Conservation (phyloP, 73 alveolate genomes). For the Diophrys sp. region DNA sequence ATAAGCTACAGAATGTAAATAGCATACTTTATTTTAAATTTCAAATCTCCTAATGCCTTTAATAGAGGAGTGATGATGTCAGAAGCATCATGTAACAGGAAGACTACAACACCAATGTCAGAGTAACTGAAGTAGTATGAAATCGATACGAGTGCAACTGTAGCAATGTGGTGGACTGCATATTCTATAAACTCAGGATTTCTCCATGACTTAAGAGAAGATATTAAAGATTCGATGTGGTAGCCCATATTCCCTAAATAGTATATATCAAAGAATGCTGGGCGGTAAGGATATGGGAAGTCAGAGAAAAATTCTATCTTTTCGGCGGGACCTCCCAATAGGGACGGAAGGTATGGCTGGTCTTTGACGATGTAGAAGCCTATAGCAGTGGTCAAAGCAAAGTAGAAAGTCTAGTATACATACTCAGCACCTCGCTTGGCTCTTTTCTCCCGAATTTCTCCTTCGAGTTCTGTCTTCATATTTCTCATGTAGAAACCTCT, state of each 20-base stretch:
- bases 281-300: neutral
- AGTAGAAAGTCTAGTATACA: neutral
- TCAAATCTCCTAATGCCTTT: neutral
- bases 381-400: neutral
- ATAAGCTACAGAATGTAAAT: no score
- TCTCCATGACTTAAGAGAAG: neutral
- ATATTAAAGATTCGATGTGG: neutral
- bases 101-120: neutral
- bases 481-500: neutral
- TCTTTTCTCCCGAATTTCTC: neutral
- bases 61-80: neutral
- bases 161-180: neutral
- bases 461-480: neutral
- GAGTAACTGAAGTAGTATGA: neutral
- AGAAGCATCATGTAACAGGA: neutral
- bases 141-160: neutral
- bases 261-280: neutral
- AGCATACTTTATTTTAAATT: neutral
- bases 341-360: neutral
- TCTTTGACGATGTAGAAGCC: neutral
- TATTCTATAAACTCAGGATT: neutral
- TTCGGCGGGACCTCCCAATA: neutral
- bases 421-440: neutral
- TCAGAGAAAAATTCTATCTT: neutral
- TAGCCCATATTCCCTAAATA: neutral